phyloP scores from a whole-genome alignment of 2,329 filamentous ascomycete species.

The Cladosporium velox region DNA sequence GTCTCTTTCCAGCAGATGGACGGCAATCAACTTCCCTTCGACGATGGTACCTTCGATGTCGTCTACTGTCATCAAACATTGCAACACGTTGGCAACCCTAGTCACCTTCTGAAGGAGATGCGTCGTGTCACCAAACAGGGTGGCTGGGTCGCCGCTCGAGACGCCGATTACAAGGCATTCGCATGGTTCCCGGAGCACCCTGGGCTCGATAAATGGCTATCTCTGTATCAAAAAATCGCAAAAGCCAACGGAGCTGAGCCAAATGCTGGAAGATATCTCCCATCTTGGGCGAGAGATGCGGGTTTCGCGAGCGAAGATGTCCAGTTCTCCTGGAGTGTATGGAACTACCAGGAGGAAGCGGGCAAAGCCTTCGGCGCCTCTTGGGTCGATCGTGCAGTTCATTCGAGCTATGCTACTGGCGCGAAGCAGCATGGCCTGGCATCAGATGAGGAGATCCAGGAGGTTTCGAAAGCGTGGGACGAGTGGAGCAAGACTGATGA shows the following conservation, averaged over 20 bases:
- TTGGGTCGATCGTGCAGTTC: slow-evolving; percentile 7
- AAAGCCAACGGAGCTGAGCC: slow-evolving; percentile 24
- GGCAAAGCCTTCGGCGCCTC: slow-evolving; percentile 6
- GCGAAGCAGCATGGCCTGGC: slow-evolving; percentile 11
- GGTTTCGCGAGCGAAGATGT: slow-evolving; percentile 21
- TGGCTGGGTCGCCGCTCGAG: slow-evolving; percentile 37
- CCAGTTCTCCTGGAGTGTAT: slow-evolving; percentile 15
- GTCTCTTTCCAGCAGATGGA: slow-evolving; percentile 29
- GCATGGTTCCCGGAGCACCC: slow-evolving; percentile 30
- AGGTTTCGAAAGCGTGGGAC: slow-evolving; percentile 4
- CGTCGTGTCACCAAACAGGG: slow-evolving; percentile 36
- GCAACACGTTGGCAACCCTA: slow-evolving; percentile 31
- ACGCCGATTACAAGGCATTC: slow-evolving; percentile 39
- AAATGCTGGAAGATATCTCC: slow-evolving; percentile 21
- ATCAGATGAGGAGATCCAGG: not conserved
- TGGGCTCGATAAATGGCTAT: slow-evolving; percentile 29
- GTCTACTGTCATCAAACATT: slow-evolving; percentile 37
- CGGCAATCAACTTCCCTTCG: slow-evolving; percentile 34
- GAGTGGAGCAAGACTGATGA: slow-evolving; percentile 7
- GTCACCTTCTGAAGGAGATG: slow-evolving; percentile 36
- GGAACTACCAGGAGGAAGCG: slow-evolving; percentile 20
- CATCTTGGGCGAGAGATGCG: slow-evolving; percentile 20
- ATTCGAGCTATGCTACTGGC: slow-evolving; percentile 20
- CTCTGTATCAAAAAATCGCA: slow-evolving; percentile 18
- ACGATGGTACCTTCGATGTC: slow-evolving; percentile 36